phyloP scores from a whole-genome alignment of 1,139 yeast genomes.

The Kodamaea arcana region DNA sequence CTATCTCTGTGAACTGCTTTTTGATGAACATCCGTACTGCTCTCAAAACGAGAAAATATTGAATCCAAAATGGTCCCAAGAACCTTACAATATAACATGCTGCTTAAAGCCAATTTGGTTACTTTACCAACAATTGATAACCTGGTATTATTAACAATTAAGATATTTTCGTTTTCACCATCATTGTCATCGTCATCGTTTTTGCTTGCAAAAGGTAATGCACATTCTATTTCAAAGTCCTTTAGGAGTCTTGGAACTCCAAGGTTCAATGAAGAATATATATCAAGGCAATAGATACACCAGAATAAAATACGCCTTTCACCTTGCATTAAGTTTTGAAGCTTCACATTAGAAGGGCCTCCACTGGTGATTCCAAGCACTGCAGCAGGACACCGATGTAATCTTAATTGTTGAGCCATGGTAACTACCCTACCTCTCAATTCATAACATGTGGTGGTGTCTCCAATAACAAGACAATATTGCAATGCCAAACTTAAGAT shows the following conservation, averaged over 20 bases:
- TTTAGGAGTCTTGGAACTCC: conserved; percentile 81
- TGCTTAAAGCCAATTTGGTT: conserved; percentile 54
- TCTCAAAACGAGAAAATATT: conserved; percentile 47
- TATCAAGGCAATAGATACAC: conserved; percentile 77
- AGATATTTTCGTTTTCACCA: conserved; percentile 48
- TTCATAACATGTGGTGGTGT: conserved; percentile 69
- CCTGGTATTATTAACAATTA: conserved; percentile 54
- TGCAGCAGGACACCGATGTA: conserved; percentile 86
- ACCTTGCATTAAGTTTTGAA: conserved; percentile 61
- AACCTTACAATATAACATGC: conserved; percentile 69
- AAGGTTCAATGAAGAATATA: conserved; percentile 66
- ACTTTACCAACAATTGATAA: conserved; percentile 68
- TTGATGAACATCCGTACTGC: conserved; percentile 29
- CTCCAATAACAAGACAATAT: conserved; percentile 72
- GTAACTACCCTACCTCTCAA: conserved; percentile 72
- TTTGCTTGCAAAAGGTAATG: conserved; percentile 68
- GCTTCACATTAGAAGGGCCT: conserved; percentile 39
- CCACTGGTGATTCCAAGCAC: conserved; percentile 47
- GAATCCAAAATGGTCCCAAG: conserved; percentile 72
- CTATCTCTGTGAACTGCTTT: conserved; percentile 56
- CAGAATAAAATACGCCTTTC: conserved; percentile 79
- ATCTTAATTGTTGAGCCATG: conserved; percentile 81
- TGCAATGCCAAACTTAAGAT: conserved; percentile 64
- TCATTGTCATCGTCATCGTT: conserved; percentile 35
- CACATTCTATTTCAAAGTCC: conserved; percentile 83